Evolutionary conservation across 2,329 filamentous ascomycete species (phyloP), one percentile per base, ranked within the genome.

Genomic region (Pseudogymnoascus sp.): DNA sequence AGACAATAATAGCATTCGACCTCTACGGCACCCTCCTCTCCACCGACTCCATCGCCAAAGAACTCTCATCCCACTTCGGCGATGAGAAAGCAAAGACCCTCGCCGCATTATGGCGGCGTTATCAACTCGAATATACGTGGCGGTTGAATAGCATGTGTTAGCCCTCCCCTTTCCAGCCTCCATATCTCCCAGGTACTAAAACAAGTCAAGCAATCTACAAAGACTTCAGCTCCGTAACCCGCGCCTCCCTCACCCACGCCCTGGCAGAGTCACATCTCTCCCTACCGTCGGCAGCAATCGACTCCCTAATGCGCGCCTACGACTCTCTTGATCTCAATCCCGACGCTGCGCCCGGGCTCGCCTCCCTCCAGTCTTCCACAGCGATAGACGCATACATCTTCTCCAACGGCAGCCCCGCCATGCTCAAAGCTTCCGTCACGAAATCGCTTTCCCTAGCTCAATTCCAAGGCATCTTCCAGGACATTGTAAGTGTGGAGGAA

Each of bases 81-180:
- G 72, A 81, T 31, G 82, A 85, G 4, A 81, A 81, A 67, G 84
- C 86, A 2, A 74, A 78, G 23, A 73, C 74, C 0, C 79, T 91
- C 34, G 83, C 87, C 4, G 73, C 79, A 14, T 74, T 83, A 70
- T 91, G 88, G 83, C 79, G 89, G 63, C 80, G 81, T 31, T 87
- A 87, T 70, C 89, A 92, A 73, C 77, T 92, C 7, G 89, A 91
- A 74, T 93, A 91, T 69, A 90, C 88, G 40, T 92, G 87, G 87
- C 79, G 89, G 61, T 75, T 88, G 67, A 91, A 86, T 70, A 87
- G 84, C 78, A 92, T 92, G 88, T 81, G 89, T 88, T 76, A 66
- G 77, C 51, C 59, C 39, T 7, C 4, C 29, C 34, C 60, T 57
- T 26, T 63, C 63, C 62, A 36, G 62, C 62, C 16, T 61, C 16